Evolutionary conservation across 495 filamentous ascomycete species (phyloP), one percentile per base, ranked within the genome.

Genomic region (Aspergillus coremiiformis): DNA sequence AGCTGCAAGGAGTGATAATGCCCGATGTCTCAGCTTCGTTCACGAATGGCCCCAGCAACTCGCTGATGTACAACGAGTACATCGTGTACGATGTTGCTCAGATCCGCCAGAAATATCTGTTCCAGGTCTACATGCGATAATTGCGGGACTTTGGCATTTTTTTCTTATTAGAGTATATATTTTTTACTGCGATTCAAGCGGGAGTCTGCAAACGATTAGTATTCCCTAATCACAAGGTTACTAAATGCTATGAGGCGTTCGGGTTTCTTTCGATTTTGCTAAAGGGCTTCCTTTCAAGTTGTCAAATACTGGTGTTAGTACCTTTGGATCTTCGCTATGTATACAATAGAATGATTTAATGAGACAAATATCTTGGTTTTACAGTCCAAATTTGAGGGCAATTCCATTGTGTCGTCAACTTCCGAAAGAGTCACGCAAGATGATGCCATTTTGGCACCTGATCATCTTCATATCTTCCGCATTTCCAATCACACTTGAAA

Each of bases 41-140:
- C 0, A 7, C 22, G 14, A 12, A 23, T 15, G 24, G 4, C 9
- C 5, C 39, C 0, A 10, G 48, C 37, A 0, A 32, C 39, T 0
- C 53, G 37, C 19, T 66, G 44, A 10, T 24, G 24, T 64, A 73
- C 51, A 75, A 76, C 42, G 71, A 83, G 74, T 94, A 90, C 62
- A 89, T 93, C 44, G 76, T 76, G 23, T 95, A 95, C 58, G 81
- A 92, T 60, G 75, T 89, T 8, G 72, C 83, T 1, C 90, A 95
- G 70, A 80, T 94, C 26, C 78, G 83, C 15, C 75, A 91, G 49
- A 76, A 84, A 7, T 95, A 95, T 63, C 69, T 95, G 12, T 83
- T 94, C 58, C 76, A 81, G 12, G 77, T 90, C 8, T 43, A 67
- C 7, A 74, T 74, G 59, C 21, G 24, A 8, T 51, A 20, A 19